A percentile compares a stretch with the other conserved stretches of the same genome.
phyloP scores from a whole-genome alignment of 106 monocot species.

The Apostasia shenzhenica region DNA sequence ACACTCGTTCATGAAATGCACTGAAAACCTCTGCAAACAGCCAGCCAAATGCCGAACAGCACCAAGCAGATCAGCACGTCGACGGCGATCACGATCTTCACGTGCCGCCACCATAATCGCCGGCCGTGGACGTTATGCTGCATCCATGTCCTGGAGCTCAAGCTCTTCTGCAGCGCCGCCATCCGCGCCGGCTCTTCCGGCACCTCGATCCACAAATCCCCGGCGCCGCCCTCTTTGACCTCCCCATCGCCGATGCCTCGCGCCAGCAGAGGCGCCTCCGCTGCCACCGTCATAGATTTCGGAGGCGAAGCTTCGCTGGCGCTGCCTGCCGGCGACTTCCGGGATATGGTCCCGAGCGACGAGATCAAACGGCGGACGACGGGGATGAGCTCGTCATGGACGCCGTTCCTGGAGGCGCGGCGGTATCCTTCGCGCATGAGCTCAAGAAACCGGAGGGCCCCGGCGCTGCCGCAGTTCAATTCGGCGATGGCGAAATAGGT shows the following conservation, averaged over 20 bases:
- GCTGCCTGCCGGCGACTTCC: too few species aligned
- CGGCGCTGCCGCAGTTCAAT: not conserved
- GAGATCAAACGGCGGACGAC: not conserved
- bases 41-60: constrained; percentile 33
- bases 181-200: not conserved
- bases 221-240: not conserved
- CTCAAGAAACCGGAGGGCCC: not conserved
- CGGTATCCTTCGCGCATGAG: not conserved
- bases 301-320: too few species aligned
- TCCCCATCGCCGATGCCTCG: not conserved
- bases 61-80: constrained; percentile 32
- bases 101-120: constrained; percentile 24
- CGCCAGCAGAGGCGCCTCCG: too few species aligned
- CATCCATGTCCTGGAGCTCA: not conserved
- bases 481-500: constrained; percentile 4
- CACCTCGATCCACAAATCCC: not conserved
- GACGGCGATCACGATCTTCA: constrained; percentile 26
- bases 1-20: constrained; percentile 3
- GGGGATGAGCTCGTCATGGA: not conserved
- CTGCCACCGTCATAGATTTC: too few species aligned
- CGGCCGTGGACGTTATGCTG: not conserved
- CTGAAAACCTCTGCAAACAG: constrained; percentile 26
- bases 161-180: constrained; percentile 1
- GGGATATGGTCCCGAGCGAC: not conserved
- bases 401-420: not conserved